Percentiles rank a stretch among this genome's conserved stretches.
Evolutionary conservation across 2,329 filamentous ascomycete species (phyloP).

Genomic region (Cucurbitaria berberidis): DNA sequence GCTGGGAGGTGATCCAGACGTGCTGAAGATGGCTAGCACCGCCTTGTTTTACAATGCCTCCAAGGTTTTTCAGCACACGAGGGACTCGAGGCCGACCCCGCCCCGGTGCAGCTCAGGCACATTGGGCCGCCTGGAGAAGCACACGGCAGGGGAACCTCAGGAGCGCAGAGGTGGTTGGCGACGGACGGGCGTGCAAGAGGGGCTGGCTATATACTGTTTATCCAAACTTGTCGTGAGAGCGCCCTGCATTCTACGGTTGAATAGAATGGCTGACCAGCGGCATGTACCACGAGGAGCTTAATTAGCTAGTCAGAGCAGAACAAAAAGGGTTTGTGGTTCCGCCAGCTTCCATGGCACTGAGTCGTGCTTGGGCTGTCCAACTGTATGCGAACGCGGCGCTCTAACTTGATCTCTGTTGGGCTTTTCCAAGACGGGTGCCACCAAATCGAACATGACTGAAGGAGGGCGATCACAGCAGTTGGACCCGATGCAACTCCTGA

Average conservation of each 20-base stretch:
- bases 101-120: slow-evolving; percentile 9
- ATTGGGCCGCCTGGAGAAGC: background rate
- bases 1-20: slow-evolving; percentile 3
- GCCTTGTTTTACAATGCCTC: slow-evolving; percentile 4
- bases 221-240: slow-evolving; percentile 1
- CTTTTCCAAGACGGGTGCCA: background rate
- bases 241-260: slow-evolving; percentile 17
- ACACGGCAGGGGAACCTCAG: background rate
- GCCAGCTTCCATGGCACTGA: slow-evolving; percentile 14
- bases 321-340: slow-evolving; percentile 15
- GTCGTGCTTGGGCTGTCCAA: slow-evolving; percentile 13
- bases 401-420: slow-evolving; percentile 8
- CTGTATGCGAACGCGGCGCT: slow-evolving; percentile 9
- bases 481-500: slow-evolving; percentile 20
- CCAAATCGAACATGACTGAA: background rate
- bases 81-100: slow-evolving; percentile 9
- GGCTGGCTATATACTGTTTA: slow-evolving; percentile 4
- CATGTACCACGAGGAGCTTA: slow-evolving; percentile 13
- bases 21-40: slow-evolving; percentile 1
- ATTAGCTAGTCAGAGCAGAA: slow-evolving; percentile 9
- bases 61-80: slow-evolving; percentile 8
- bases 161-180: background rate
- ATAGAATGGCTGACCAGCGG: slow-evolving; percentile 14
- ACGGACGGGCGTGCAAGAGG: slow-evolving; percentile 4
- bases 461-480: background rate